Percentiles rank a stretch among this genome's conserved stretches.
Evolutionary conservation across 805 yeast species (phyloP).

Genomic region (Monosporozyma aquatica): DNA sequence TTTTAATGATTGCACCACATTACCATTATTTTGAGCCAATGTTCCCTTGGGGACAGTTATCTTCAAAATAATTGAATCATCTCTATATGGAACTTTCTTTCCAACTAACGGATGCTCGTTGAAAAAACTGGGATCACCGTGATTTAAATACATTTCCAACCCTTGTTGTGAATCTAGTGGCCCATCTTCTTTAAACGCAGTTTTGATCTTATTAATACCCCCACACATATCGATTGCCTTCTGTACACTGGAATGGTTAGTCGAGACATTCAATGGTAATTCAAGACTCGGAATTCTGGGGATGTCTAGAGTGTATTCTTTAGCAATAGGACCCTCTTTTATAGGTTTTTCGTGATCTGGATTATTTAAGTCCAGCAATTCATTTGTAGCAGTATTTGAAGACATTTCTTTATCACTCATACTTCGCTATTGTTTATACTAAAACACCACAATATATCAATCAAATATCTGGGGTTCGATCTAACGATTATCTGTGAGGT

Average conservation of each 20-base stretch:
- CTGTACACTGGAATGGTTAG: constrained; percentile 36
- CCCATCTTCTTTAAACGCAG: constrained; percentile 27
- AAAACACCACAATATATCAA: too few species aligned
- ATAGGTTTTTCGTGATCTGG: background rate
- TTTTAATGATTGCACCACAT: constrained; percentile 36
- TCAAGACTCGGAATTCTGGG: constrained; percentile 73
- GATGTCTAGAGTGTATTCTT: constrained; percentile 54
- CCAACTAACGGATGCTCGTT: constrained; percentile 59
- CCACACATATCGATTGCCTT: constrained; percentile 66
- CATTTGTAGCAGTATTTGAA: too few species aligned
- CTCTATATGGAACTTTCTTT: constrained; percentile 33
- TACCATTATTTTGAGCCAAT: constrained; percentile 34
- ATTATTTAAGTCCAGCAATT: background rate
- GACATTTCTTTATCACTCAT: too few species aligned
- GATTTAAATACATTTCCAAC: constrained; percentile 27
- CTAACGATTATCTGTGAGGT: too few species aligned
- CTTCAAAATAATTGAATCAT: constrained; percentile 52
- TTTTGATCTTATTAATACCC: constrained; percentile 36
- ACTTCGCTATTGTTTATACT: too few species aligned
- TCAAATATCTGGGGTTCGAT: too few species aligned
- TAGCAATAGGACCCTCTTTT: constrained; percentile 31
- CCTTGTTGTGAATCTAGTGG: constrained; percentile 20
- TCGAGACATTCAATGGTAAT: constrained; percentile 58
- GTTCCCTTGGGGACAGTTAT: constrained; percentile 51
- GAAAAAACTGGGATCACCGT: constrained; percentile 29